A percentile compares a stretch with the other conserved stretches of the same genome.
Conservation (phyloP, 2,329 filamentous ascomycete genomes). For the Alternaria rosae region DNA sequence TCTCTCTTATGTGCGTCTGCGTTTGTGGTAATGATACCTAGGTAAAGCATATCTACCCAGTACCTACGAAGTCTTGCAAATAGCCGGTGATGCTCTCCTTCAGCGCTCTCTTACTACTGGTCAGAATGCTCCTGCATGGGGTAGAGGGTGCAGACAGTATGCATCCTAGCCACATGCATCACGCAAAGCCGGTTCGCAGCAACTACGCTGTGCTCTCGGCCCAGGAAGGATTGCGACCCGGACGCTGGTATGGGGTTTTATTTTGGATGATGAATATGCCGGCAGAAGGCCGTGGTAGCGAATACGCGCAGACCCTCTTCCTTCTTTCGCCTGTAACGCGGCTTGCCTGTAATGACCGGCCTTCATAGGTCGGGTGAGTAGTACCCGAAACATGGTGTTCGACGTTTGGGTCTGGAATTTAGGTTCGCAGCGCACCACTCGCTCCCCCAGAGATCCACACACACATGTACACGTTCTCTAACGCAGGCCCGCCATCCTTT, state of each 20-base stretch:
- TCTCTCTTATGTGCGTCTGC: not conserved
- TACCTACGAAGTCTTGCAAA: not conserved
- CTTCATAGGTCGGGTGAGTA: conserved; percentile 7
- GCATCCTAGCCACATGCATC: conserved; percentile 16
- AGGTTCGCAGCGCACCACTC: conserved; percentile 9
- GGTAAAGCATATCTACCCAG: not conserved
- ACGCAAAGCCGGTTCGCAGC: conserved; percentile 11
- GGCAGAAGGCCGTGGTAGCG: conserved; percentile 18
- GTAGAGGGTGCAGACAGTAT: conserved; percentile 12
- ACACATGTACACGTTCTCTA: not conserved
- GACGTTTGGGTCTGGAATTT: conserved; percentile 6
- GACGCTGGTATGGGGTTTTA: conserved; percentile 16
- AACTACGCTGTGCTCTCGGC: conserved; percentile 19
- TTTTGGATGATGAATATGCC: conserved; percentile 13
- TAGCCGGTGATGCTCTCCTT: not conserved
- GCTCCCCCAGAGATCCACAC: not conserved
- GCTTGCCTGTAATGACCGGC: not conserved
- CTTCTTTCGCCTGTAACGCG: not conserved
- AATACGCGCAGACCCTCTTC: not conserved
- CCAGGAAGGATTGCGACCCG: conserved; percentile 23
- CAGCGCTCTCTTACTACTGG: conserved; percentile 8
- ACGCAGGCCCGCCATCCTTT: not conserved
- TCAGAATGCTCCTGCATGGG: conserved; percentile 6
- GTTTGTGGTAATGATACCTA: not conserved
- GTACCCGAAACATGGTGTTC: conserved; percentile 13